phyloP scores from a whole-genome alignment of 495 filamentous ascomycete species.

The Monascus purpureus region DNA sequence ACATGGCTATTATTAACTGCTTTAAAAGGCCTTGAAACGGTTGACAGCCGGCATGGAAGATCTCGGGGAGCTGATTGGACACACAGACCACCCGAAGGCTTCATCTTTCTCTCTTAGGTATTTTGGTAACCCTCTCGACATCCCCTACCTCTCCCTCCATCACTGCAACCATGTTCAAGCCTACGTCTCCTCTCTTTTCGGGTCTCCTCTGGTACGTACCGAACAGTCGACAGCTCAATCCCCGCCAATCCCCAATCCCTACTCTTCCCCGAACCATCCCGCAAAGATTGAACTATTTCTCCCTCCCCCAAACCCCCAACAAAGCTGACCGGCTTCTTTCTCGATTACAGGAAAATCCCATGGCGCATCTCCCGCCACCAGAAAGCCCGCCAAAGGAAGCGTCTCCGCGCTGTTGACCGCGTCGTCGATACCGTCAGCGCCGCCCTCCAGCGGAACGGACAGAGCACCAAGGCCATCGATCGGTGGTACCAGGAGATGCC shows the following conservation, averaged over 20 bases:
- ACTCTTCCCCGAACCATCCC: constrained; percentile 1
- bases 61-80: background rate
- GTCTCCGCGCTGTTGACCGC: constrained; percentile 71
- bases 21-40: too few species aligned
- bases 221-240: constrained; percentile 1
- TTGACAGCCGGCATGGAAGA: background rate
- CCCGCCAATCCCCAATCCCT: background rate
- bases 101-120: too few species aligned
- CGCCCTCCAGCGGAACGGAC: constrained; percentile 57
- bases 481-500: constrained; percentile 94
- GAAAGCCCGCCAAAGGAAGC: constrained; percentile 78
- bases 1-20: too few species aligned
- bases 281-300: background rate
- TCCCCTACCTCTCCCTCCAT: constrained; percentile 4
- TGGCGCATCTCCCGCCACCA: constrained; percentile 87
- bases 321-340: background rate
- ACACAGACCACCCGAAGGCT: constrained; percentile 22
- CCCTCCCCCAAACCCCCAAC: background rate
- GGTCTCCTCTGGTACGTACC: constrained; percentile 71
- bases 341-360: constrained; percentile 72
- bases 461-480: constrained; percentile 58
- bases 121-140: constrained; percentile 17
- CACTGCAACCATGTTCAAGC: constrained; percentile 44
- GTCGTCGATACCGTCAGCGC: constrained; percentile 64
- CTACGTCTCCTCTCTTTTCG: constrained; percentile 57